Evolutionary conservation across 768 basidiomycete genomes (phyloP).

Genomic region (Russula earlei): DNA sequence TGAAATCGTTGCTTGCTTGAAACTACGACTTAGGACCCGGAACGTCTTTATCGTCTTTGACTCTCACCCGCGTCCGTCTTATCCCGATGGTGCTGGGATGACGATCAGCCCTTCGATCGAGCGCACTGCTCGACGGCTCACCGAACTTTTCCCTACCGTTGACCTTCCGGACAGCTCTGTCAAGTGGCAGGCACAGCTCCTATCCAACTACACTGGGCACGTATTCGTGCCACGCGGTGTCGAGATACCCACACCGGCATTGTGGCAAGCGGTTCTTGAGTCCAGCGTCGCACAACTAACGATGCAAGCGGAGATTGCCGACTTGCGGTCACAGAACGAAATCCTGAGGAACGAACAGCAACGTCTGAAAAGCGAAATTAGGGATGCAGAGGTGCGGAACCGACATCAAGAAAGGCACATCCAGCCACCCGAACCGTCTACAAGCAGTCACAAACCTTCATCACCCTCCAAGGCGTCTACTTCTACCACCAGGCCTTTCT

Average conservation of each 20-base stretch:
- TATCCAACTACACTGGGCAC: constrained; percentile 51
- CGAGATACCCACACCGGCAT: constrained; percentile 18
- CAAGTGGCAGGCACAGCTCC: constrained; percentile 57
- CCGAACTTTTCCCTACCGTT: constrained; percentile 42
- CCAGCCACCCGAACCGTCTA: background rate
- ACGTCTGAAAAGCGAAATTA: constrained; percentile 10
- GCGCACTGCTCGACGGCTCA: constrained; percentile 35
- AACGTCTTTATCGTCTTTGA: constrained; percentile 53
- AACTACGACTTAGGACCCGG: constrained; percentile 20
- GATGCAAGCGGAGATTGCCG: constrained; percentile 31
- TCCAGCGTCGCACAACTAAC: constrained; percentile 41
- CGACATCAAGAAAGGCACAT: constrained; percentile 5
- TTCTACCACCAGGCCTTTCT: background rate
- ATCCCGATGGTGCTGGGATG: constrained; percentile 52
- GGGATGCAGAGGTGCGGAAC: background rate
- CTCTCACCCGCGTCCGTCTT: constrained; percentile 49
- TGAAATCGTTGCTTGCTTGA: constrained; percentile 52
- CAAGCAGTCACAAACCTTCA: background rate
- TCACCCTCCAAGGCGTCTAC: background rate
- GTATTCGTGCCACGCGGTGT: constrained; percentile 34
- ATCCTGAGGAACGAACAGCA: constrained; percentile 19
- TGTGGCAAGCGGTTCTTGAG: constrained; percentile 33
- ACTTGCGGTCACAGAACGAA: constrained; percentile 9
- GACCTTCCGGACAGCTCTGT: constrained; percentile 34
- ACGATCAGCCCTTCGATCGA: constrained; percentile 41